Conservation (phyloP, 495 filamentous ascomycete species). For the Aspergillus kassunensis region DNA sequence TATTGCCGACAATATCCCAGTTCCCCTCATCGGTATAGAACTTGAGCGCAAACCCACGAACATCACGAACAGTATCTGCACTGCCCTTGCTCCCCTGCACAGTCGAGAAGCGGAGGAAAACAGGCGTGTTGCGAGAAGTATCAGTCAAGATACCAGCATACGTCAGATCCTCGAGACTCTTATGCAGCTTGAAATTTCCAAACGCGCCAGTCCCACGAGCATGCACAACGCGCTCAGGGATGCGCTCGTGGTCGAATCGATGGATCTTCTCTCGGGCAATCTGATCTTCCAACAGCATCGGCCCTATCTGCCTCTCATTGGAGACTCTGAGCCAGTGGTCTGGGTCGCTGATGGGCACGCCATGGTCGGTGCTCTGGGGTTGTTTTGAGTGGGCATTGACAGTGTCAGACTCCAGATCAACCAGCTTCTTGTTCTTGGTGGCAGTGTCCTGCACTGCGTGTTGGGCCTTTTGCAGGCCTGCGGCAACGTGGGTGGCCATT, state of each 20-base stretch:
- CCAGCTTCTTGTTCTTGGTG: slow-evolving; percentile 25
- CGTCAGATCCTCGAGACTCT: slow-evolving; percentile 67
- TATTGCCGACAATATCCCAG: slow-evolving; percentile 75
- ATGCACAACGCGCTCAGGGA: slow-evolving; percentile 86
- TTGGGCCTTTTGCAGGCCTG: slow-evolving; percentile 29
- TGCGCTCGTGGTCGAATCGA: slow-evolving; percentile 82
- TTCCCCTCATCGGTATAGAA: slow-evolving; percentile 57
- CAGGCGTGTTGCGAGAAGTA: slow-evolving; percentile 70
- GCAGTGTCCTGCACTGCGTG: slow-evolving; percentile 24
- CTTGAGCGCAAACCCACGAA: slow-evolving; percentile 78
- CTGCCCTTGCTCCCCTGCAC: slow-evolving; percentile 74
- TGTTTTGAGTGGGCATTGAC: slow-evolving; percentile 24
- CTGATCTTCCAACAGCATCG: slow-evolving; percentile 76
- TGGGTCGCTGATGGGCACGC: slow-evolving; percentile 65
- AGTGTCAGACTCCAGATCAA: slow-evolving; percentile 33
- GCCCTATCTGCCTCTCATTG: slow-evolving; percentile 59
- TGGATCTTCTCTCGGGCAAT: slow-evolving; percentile 72
- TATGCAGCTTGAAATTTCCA: slow-evolving; percentile 71
- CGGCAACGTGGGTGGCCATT: slow-evolving; percentile 27
- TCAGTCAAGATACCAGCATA: slow-evolving; percentile 73
- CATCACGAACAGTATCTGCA: slow-evolving; percentile 77
- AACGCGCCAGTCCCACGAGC: slow-evolving; percentile 81
- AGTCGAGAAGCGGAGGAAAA: slow-evolving; percentile 81
- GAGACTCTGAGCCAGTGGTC: slow-evolving; percentile 76
- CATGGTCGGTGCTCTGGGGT: slow-evolving; percentile 71